phyloP scores from a whole-genome alignment of 2,329 filamentous ascomycete species.

The Byssochlamys sp. region DNA sequence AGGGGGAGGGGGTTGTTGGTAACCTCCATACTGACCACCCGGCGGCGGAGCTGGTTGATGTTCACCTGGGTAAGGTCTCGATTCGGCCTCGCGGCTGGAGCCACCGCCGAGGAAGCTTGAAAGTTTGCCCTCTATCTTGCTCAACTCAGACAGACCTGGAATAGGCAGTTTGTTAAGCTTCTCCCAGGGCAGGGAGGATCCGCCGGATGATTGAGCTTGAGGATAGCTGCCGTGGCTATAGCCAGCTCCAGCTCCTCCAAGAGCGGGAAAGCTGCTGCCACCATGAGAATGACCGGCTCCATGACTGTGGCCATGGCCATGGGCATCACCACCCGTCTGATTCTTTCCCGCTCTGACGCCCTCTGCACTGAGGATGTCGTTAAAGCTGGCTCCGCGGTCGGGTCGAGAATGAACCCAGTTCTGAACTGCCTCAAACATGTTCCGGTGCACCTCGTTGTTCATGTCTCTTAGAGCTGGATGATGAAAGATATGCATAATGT shows the following conservation, averaged over 20 bases:
- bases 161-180: constrained; percentile 26
- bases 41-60: background rate
- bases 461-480: constrained; percentile 76
- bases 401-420: constrained; percentile 66
- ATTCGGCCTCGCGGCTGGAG: background rate
- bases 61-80: background rate
- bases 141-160: constrained; percentile 29
- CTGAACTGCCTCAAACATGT: constrained; percentile 81
- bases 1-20: background rate
- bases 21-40: background rate
- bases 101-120: background rate
- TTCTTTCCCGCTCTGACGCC: constrained; percentile 78
- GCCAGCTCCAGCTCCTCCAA: constrained; percentile 12
- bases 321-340: constrained; percentile 41
- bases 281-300: constrained; percentile 23
- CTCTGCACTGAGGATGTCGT: constrained; percentile 68
- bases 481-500: constrained; percentile 76
- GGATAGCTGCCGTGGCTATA: constrained; percentile 11
- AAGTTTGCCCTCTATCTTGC: constrained; percentile 13
- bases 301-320: constrained; percentile 4
- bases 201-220: constrained; percentile 10
- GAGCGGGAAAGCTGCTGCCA: constrained; percentile 16
- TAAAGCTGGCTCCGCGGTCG: constrained; percentile 57
- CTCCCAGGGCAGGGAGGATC: constrained; percentile 20
- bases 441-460: constrained; percentile 65